These are phyloP conservation scores for Epicoccum sorghinum DNA, from an alignment of 2,329 filamentous ascomycete species.

Conservation along the genomic window DNA sequence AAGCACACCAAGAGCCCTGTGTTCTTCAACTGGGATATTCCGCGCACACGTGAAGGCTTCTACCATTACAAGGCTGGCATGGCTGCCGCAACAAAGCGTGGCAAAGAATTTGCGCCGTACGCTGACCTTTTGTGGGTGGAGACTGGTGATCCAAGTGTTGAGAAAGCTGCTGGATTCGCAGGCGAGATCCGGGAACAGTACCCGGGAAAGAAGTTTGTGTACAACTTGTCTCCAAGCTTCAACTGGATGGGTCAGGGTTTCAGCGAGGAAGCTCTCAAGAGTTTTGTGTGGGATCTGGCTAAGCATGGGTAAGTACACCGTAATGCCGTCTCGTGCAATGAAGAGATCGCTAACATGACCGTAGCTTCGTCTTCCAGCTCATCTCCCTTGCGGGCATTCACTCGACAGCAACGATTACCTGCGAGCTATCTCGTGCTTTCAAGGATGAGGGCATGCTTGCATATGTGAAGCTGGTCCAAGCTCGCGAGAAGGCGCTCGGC, in stretches of 20 bases:
- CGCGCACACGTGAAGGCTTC: constrained; percentile 90
- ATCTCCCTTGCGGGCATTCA: constrained; percentile 70
- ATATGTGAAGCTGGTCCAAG: constrained; percentile 93
- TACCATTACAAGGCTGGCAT: constrained; percentile 90
- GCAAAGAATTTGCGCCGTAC: constrained; percentile 87
- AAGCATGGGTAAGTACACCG: constrained; percentile 70
- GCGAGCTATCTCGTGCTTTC: constrained; percentile 81
- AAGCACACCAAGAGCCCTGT: constrained; percentile 71
- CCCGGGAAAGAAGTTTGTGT: constrained; percentile 88
- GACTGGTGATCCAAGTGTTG: constrained; percentile 85
- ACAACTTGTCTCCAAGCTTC: constrained; percentile 95
- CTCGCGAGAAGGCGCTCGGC: constrained; percentile 85
- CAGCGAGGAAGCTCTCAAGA: constrained; percentile 78
- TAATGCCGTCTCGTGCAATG: constrained; percentile 56
- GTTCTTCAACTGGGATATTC: constrained; percentile 88
- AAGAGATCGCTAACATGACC: background rate
- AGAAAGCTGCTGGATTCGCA: constrained; percentile 76
- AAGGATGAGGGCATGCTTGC: constrained; percentile 94
- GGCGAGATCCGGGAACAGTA: constrained; percentile 71
- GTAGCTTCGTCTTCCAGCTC: constrained; percentile 66
- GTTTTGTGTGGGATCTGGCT: constrained; percentile 96
- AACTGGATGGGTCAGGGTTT: constrained; percentile 99
- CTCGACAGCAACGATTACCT: constrained; percentile 66
- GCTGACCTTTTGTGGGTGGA: constrained; percentile 97
- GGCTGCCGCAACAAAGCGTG: constrained; percentile 87